phyloP scores from a whole-genome alignment of 306 rosid genomes.

The Lupinus albus region DNA sequence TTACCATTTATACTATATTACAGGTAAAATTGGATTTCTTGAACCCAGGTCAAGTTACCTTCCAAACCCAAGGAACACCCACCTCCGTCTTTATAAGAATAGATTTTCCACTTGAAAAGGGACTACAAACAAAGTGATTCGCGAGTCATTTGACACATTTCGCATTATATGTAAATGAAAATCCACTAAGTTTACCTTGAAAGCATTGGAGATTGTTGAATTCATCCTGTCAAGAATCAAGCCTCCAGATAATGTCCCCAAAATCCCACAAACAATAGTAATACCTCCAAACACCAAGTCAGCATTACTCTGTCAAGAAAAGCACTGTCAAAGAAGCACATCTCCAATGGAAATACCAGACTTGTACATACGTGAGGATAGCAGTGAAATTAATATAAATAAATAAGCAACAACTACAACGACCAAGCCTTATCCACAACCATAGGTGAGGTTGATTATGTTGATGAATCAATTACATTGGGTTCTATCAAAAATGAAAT shows the following conservation, averaged over 20 bases:
- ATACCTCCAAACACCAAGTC: constrained; percentile 87
- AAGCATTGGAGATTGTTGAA: constrained; percentile 79
- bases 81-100: constrained; percentile 7
- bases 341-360: constrained; percentile 20
- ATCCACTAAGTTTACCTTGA: constrained; percentile 64
- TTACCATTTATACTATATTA: not conserved
- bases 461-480: constrained; percentile 22
- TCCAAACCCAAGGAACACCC: constrained; percentile 22
- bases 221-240: constrained; percentile 71
- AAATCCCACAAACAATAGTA: constrained; percentile 77
- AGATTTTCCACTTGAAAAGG: constrained; percentile 29
- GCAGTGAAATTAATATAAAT: constrained; percentile 20
- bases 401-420: constrained; percentile 1
- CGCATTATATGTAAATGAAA: constrained; percentile 20
- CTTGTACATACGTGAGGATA: constrained; percentile 17
- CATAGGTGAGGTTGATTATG: constrained; percentile 18
- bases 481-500: constrained; percentile 28
- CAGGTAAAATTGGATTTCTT: constrained; percentile 17
- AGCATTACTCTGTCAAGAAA: constrained; percentile 66
- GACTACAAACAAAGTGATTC: not conserved
- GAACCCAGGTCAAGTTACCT: constrained; percentile 29
- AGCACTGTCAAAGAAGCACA: constrained; percentile 34
- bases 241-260: constrained; percentile 90
- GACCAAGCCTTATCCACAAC: constrained; percentile 8
- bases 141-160: constrained; percentile 23